Percentiles rank a stretch among this genome's conserved stretches.
Conservation (phyloP, 2,329 filamentous ascomycete genomes). For the Pseudodiploospora longispora region DNA sequence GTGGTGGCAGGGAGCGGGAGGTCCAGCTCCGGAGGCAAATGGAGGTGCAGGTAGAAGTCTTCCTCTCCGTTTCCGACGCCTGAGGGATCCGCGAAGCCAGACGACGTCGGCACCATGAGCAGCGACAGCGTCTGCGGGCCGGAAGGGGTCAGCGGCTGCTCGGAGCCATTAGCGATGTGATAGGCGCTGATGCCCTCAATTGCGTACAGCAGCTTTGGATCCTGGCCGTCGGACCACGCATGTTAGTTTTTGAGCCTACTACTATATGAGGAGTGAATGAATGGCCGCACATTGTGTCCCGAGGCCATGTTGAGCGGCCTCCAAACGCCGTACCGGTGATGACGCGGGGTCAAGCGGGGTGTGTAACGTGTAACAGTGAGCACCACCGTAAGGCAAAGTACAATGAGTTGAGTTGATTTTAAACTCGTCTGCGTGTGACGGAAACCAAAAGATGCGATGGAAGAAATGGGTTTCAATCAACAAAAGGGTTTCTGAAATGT, state of each 20-base stretch:
- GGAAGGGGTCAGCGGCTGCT: constrained; percentile 72
- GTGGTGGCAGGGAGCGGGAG: constrained; percentile 89
- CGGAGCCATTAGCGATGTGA: constrained; percentile 81
- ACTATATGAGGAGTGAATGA: neutral
- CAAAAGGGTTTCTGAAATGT: too few species aligned
- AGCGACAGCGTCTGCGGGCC: constrained; percentile 88
- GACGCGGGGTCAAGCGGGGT: neutral
- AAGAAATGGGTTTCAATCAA: too few species aligned
- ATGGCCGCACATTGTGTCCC: constrained; percentile 6
- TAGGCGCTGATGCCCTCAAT: constrained; percentile 85
- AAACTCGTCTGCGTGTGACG: too few species aligned
- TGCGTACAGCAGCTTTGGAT: constrained; percentile 60
- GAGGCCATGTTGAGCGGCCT: constrained; percentile 3
- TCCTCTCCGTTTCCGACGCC: constrained; percentile 58
- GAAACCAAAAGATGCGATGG: too few species aligned
- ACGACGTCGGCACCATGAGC: constrained; percentile 89
- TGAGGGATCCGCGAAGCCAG: constrained; percentile 52
- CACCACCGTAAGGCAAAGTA: too few species aligned
- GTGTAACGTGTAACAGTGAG: too few species aligned
- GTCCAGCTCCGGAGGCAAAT: constrained; percentile 89
- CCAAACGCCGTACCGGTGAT: neutral
- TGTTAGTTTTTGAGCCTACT: neutral
- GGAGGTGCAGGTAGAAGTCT: constrained; percentile 94
- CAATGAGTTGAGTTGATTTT: too few species aligned
- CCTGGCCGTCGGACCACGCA: constrained; percentile 20